Base-by-base conservation (phyloP, 441 rosid genomes). In the Populus trichocarpa region DNA sequence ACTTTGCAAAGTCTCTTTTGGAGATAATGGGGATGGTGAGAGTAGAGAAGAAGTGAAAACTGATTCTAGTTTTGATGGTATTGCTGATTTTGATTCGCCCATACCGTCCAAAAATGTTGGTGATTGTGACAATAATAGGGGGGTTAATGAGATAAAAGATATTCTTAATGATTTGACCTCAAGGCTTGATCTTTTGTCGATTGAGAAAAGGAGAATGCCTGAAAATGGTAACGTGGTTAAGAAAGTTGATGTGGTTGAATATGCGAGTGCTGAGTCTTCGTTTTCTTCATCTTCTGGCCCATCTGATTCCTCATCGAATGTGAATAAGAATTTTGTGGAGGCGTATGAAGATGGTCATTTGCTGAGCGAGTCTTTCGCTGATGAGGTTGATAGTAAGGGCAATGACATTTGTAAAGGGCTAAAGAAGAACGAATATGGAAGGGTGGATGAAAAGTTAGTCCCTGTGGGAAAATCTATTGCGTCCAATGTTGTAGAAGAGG, bases 21-120 rank as follows among this genome's bases (percentile, higher is more conserved):
- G 33, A 73, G 89, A 86, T 50, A 4, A 30, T 30, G 32, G 32
- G 3, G 32, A 30, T 30, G 72, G 75, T 77, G 83, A 76, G 61
- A 79, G 73, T 63, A 65, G 35, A 12, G 74, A 70, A 30, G 57
- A 72, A 10, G 75, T 73, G 26, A 85, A 53, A 12, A 79, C 81
- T 35, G 91, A 77, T 78, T 88, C 90, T 67, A 77, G 71, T 26
- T 86, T 84, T 70, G 79, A 81, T 78, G 90, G 77, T 53, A 79
- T 92, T 81, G 78, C 84, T 10, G 97, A 91, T 90, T 91, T 92
- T 73, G 87, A 90, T 85, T 92, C 97, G 20, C 93, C 99, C 3
- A 78, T 78, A 59, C 89, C 84, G 36, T 75, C 82, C 46, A 86
- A 81, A 73, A 74, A 64, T 40, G 72, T 25, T 46, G 84, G 77